Evolutionary conservation across 1,284 basidiomycete genomes (phyloP).

Genomic region (Salmacisia buchloeana): DNA sequence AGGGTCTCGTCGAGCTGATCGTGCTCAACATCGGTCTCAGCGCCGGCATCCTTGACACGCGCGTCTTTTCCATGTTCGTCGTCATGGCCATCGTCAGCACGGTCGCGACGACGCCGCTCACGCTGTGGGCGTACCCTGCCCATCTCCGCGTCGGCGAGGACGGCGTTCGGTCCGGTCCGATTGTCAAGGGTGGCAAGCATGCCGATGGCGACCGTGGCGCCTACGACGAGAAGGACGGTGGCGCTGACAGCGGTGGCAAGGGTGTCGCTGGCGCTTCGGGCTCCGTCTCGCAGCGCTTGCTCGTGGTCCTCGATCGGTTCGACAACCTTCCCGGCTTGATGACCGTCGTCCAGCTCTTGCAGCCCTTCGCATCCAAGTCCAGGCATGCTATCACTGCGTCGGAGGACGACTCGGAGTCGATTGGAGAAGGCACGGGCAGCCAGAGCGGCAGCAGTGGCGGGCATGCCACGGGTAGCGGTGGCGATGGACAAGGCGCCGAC

Average conservation of each 20-base stretch:
- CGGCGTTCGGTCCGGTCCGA: not conserved
- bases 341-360: constrained; percentile 56
- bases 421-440: not conserved
- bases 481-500: not conserved
- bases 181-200: not conserved
- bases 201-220: not conserved
- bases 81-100: constrained; percentile 79
- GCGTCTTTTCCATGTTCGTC: constrained; percentile 77
- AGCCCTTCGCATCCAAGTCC: constrained; percentile 28
- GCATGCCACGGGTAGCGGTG: not conserved
- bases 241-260: constrained; percentile 10
- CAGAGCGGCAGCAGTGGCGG: not conserved
- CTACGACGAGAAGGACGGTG: constrained; percentile 17
- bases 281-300: constrained; percentile 56
- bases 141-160: constrained; percentile 29
- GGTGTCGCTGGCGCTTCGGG: constrained; percentile 14
- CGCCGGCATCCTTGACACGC: constrained; percentile 68
- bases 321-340: constrained; percentile 68
- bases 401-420: not conserved
- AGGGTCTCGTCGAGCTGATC: constrained; percentile 71
- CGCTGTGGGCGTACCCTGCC: constrained; percentile 68
- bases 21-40: constrained; percentile 83
- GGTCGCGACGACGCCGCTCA: constrained; percentile 80
- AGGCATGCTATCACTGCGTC: not conserved
- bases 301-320: constrained; percentile 82